Evolutionary conservation across 2,329 filamentous ascomycete species (phyloP).

Genomic region (Claviceps pusilla): DNA sequence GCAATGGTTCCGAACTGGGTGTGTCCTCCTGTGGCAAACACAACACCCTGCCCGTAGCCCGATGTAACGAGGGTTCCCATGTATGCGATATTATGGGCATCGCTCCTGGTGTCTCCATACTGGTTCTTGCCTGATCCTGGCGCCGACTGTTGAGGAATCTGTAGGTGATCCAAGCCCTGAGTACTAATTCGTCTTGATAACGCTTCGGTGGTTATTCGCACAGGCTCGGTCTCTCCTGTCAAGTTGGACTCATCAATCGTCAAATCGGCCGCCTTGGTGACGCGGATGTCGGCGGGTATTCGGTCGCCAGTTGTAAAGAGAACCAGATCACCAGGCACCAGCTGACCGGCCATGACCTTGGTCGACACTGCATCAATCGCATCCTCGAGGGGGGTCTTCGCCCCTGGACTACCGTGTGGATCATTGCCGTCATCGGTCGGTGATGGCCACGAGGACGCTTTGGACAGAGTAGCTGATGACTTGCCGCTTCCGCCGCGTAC

Average conservation of each 20-base stretch:
- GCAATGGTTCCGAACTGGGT: conserved; percentile 97
- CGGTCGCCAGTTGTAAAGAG: conserved; percentile 91
- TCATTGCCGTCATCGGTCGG: conserved; percentile 29
- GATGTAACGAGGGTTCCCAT: conserved; percentile 96
- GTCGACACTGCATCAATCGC: conserved; percentile 57
- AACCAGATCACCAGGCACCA: conserved; percentile 86
- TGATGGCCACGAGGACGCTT: conserved; percentile 34
- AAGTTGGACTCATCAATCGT: conserved; percentile 94
- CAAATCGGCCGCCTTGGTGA: conserved; percentile 77
- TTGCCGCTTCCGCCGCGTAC: conserved; percentile 46
- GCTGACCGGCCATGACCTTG: conserved; percentile 71
- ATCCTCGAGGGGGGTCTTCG: conserved; percentile 45
- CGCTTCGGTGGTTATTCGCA: conserved; percentile 58
- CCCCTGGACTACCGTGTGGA: conserved; percentile 26
- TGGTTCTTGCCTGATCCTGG: conserved; percentile 34
- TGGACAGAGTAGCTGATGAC: conserved; percentile 15
- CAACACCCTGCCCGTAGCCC: conserved; percentile 86
- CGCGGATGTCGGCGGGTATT: conserved; percentile 88
- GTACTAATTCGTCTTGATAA: conserved; percentile 17
- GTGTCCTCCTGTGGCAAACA: conserved; percentile 86
- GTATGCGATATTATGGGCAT: conserved; percentile 83
- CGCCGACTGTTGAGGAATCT: conserved; percentile 26
- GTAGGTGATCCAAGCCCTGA: conserved; percentile 15
- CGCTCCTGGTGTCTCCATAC: conserved; percentile 44
- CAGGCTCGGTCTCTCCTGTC: conserved; percentile 90